Base-by-base conservation (phyloP, 352 stramenopile genomes). In the Albugo candida region DNA sequence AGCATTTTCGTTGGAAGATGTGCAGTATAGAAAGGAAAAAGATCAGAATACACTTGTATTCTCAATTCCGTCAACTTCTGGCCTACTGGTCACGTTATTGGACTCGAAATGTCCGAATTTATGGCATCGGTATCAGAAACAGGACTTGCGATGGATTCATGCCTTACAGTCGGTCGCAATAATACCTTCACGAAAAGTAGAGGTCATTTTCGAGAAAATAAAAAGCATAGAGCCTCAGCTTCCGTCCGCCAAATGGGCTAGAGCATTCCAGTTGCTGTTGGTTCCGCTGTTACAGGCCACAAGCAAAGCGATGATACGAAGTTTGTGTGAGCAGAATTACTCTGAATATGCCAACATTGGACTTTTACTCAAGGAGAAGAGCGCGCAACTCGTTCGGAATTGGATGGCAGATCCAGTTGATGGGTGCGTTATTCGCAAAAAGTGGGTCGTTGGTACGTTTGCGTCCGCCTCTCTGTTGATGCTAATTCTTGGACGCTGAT, bases 321-420 rank as follows among this genome's bases (percentile, higher is more conserved):
- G 45, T 40, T 54, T 63, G 24, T 34, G 77, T 41, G 47, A 56
- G 4, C 59, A 57, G 16, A 19, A 72, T 14, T 51, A 36, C 3
- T 46, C 61, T 2, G 53, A 60, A 41, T 56, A 60, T 16, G 53
- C 67, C 24, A 51, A 83, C 41, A 35, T 79, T 17, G 59, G 63
- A 1, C 59, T 85, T 48, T 58, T 65, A 36, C 47, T 89, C 5
- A 89, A 89, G 55, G 73, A 85, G 34, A 59, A 63, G 34, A 61
- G 81, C 44, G 70, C 71, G 34, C 53, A 59, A n/a, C 79, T 79
- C 41, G 61, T 89, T 36, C 70, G 73, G 17, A 56, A 59, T 45
- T 85, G 70, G 73, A 65, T 81, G 40, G 60, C 63, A n/a, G 65
- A 89, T 41, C 73, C 73, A 0, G 35, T 89, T 5, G 63, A 85